Evolutionary conservation across 2,329 filamentous ascomycete species (phyloP).

Genomic region (Arthrobotrys conoides): DNA sequence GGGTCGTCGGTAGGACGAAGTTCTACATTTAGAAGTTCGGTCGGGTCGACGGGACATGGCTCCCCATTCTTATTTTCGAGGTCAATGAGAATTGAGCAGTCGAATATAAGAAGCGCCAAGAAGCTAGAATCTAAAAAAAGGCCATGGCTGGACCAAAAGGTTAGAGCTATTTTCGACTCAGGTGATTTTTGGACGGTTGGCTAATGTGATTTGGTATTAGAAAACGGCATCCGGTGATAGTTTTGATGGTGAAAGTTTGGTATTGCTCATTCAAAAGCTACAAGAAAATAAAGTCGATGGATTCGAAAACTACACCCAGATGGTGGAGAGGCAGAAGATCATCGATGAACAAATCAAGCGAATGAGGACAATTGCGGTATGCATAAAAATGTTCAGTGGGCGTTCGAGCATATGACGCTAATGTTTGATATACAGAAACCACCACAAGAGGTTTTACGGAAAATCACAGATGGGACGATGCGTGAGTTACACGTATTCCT

Average conservation of each 20-base stretch:
- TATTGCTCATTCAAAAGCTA: conserved; percentile 42
- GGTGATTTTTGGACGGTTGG: background rate
- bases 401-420: background rate
- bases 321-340: conserved; percentile 48
- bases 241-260: conserved; percentile 38
- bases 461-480: conserved; percentile 32
- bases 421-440: conserved; percentile 37
- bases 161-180: background rate
- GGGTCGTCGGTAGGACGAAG: conserved; percentile 11
- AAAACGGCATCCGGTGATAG: conserved; percentile 25
- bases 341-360: conserved; percentile 38
- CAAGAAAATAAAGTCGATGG: conserved; percentile 55
- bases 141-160: conserved; percentile 47
- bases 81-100: conserved; percentile 32
- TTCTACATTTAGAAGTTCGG: conserved; percentile 9
- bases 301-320: conserved; percentile 48
- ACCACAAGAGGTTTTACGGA: conserved; percentile 31
- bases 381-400: background rate
- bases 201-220: conserved; percentile 10
- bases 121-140: background rate
- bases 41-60: conserved; percentile 2
- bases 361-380: conserved; percentile 10
- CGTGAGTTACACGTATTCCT: conserved; percentile 44
- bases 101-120: conserved; percentile 7
- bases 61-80: conserved; percentile 11